Conservation (phyloP, 1,284 basidiomycete species). For the Moesziomyces parantarcticus region DNA sequence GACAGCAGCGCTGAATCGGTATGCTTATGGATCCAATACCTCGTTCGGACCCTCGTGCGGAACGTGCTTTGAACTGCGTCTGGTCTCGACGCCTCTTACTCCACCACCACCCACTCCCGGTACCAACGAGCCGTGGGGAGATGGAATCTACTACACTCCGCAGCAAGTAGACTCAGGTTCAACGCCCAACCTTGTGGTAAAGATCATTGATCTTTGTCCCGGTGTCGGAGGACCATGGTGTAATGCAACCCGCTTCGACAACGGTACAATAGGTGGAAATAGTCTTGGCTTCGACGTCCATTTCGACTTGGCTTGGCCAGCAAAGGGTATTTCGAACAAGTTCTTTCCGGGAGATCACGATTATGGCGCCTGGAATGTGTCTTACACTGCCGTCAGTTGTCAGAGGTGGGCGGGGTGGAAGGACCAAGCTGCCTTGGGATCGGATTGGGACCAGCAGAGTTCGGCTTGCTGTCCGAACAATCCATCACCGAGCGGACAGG, state of each 20-base stretch:
- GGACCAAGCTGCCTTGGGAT: slow-evolving; percentile 47
- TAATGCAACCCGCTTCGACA: slow-evolving; percentile 36
- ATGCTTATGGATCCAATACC: slow-evolving; percentile 49
- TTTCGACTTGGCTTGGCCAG: slow-evolving; percentile 62
- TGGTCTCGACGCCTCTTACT: slow-evolving; percentile 49
- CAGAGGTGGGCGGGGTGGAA: slow-evolving; percentile 47
- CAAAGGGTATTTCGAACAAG: slow-evolving; percentile 34
- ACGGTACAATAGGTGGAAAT: slow-evolving; percentile 37
- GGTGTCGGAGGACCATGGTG: slow-evolving; percentile 49
- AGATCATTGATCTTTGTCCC: slow-evolving; percentile 55
- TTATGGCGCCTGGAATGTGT: slow-evolving; percentile 58
- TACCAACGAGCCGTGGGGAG: slow-evolving; percentile 33
- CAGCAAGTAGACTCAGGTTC: slow-evolving; percentile 21
- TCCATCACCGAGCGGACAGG: slow-evolving; percentile 32
- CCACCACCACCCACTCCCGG: slow-evolving; percentile 26
- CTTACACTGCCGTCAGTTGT: slow-evolving; percentile 50
- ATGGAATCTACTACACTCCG: slow-evolving; percentile 40
- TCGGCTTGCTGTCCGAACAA: slow-evolving; percentile 55
- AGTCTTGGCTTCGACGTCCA: slow-evolving; percentile 50
- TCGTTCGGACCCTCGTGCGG: slow-evolving; percentile 57
- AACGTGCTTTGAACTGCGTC: slow-evolving; percentile 42
- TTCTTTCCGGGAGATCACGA: slow-evolving; percentile 57
- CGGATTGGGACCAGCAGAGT: slow-evolving; percentile 51
- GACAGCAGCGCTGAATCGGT: slow-evolving; percentile 51
- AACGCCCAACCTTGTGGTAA: slow-evolving; percentile 54